Base-by-base conservation (phyloP, 2,329 filamentous ascomycete genomes). In the Colletotrichum sp. region DNA sequence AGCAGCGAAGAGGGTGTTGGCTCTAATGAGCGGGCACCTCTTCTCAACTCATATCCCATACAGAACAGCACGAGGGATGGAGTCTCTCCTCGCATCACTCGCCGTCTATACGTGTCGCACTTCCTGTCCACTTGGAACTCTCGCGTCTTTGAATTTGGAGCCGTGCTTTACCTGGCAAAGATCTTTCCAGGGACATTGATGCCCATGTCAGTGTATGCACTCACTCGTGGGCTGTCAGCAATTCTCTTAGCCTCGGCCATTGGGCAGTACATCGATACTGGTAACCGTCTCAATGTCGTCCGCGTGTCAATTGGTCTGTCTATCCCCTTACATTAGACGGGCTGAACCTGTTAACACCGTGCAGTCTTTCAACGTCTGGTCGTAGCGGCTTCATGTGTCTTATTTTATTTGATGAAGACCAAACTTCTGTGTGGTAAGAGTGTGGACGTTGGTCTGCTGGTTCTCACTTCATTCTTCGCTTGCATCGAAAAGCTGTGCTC, bases 401-500 rank as follows among this genome's bases (percentile, higher is more conserved):
- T 70, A 3, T 71, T 77, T 14, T 32, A 70, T 21, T 9, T 72
- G 18, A 63, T 76, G 7, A 32, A 70, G 4, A 74, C 62, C 10
- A 68, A 52, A 5, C 65, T 69, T 3, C 10, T 56, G 10, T 52
- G 76, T 4, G 67, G 77, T 8, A 10, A 14, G 5, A 13, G 34
- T n/a, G 32, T 30, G 1, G 65, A 66, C 7, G 12, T 32, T 4
- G 59, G 28, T 0, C 5, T 77, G 4, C 62, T 77, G 7, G 65
- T 34, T 4, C 13, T 76, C 18, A 61, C 71, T 7, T 64, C 65
- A 5, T 8, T 56, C 3, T 36, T 77, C 7, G 75, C 75, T 4
- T 94, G 93, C 71, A 79, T 93, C 2, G 94, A 96, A 83, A 96
- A 95, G 81, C 82, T 95, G 10, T 88, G 87, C 16, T 88, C 92